Evolutionary conservation across 192 early-diverging fungal genomes (phyloP), one percentile per base, ranked within the genome.

Genomic region (Dispira simplex): DNA sequence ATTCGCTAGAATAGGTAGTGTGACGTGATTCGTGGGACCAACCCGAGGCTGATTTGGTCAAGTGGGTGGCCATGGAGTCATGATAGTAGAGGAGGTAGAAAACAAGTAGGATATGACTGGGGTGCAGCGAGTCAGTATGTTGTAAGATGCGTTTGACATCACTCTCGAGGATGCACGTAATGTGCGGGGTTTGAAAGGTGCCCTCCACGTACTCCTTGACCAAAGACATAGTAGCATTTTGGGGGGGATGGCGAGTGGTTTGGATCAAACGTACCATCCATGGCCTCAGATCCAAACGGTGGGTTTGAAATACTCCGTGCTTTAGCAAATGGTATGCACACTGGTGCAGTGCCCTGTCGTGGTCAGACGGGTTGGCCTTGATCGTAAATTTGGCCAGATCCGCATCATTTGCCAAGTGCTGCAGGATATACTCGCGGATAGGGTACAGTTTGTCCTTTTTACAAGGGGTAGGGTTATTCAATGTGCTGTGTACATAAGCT

Each of bases 21-120:
- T 67, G 65, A 20, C 47, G 43, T 13, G 46, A 39, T 13, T 58
- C 67, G 16, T 43, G 27, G 11, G 21, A 18, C 58, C 14, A 18
- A 13, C 18, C 12, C 14, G 27, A 18, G 1, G 58, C 58, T 10
- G 32, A 8, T 60, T 60, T 27, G 32, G 39, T 14, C 16, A 60
- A 13, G 39, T 11, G 13, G 26, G 26, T 12, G 27, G 58, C 52
- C 21, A 77, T 51, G 23, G 49, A 53, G 20, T 74, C 69, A 26
- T 39, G 65, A 27, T 77, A 77, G 55, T 68, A 74, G 23, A 77
- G 67, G 12, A 77, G 23, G 44, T 77, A 77, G 32, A 77, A 54
- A 25, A 73, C 46, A 18, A 66, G 49, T 0, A 77, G 65, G 18
- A 73, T 71, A 48, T 71, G 68, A 14, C 32, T 11, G 39, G 58